phyloP scores from a whole-genome alignment of 306 rosid genomes.

The Rosa persica region DNA sequence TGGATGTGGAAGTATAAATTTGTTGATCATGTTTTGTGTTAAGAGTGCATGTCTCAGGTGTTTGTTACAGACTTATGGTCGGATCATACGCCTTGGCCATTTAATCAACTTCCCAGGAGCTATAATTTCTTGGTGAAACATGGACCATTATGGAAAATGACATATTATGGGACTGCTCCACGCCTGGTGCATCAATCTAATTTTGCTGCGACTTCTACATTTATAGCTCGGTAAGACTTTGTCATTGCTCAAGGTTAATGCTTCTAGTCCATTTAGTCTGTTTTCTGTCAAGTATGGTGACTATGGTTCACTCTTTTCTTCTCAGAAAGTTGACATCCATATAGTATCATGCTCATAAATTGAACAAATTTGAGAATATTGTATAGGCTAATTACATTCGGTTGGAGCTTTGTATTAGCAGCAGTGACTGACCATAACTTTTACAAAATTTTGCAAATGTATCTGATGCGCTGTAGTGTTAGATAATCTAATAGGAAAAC shows the following conservation, averaged over 20 bases:
- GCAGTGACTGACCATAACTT: neutral
- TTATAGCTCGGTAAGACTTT: slow-evolving; percentile 80
- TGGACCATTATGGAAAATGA: slow-evolving; percentile 84
- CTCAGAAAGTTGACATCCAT: neutral
- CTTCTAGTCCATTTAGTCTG: neutral
- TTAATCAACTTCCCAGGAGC: slow-evolving; percentile 95
- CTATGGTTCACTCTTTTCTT: slow-evolving; percentile 2
- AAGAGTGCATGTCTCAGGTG: slow-evolving; percentile 57
- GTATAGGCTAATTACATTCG: neutral
- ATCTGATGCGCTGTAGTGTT: neutral
- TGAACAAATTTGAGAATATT: neutral
- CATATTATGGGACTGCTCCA: slow-evolving; percentile 87
- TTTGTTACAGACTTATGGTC: slow-evolving; percentile 95
- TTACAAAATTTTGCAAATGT: neutral
- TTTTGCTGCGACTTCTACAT: slow-evolving; percentile 89
- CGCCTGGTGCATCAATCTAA: slow-evolving; percentile 87
- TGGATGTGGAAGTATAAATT: neutral
- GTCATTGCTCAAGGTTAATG: neutral
- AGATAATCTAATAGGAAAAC: neutral
- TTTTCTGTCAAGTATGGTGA: neutral
- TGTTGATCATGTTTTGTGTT: slow-evolving; percentile 28
- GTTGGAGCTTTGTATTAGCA: neutral
- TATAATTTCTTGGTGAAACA: slow-evolving; percentile 96
- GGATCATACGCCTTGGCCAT: slow-evolving; percentile 98
- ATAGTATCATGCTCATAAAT: neutral